These are phyloP conservation scores for Trypanosomatidae sp. DNA, from an alignment of 208 protist species.

Conservation along the genomic window DNA sequence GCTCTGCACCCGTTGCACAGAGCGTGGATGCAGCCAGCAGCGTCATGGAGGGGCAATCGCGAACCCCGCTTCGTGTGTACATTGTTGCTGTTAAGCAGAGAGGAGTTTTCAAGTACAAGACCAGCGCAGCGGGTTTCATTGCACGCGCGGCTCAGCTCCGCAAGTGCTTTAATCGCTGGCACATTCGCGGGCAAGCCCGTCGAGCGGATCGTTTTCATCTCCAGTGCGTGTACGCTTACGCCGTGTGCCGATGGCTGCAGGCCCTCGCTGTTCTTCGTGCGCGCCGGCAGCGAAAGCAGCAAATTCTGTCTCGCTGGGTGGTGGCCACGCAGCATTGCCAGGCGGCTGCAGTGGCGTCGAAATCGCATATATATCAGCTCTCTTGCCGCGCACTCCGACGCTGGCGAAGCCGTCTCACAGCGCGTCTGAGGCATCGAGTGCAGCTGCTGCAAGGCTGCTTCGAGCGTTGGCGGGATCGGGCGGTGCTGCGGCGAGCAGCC, in stretches of 20 bases:
- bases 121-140: conserved; percentile 2
- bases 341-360: conserved; percentile 5
- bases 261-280: conserved; percentile 10
- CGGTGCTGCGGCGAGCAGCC: conserved; percentile 2
- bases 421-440: neutral
- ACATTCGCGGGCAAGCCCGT: conserved; percentile 2
- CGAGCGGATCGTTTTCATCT: conserved; percentile 13
- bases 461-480: conserved; percentile 22
- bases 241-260: conserved; percentile 8
- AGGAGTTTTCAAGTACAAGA: conserved; percentile 24
- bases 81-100: neutral
- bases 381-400: conserved; percentile 12
- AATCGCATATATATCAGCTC: conserved; percentile 3
- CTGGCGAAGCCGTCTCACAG: conserved; percentile 9
- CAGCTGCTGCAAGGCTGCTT: conserved; percentile 29
- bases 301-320: conserved; percentile 16
- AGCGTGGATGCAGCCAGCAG: neutral
- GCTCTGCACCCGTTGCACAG: neutral
- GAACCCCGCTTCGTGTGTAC: conserved; percentile 12
- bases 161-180: conserved; percentile 16
- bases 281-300: conserved; percentile 3
- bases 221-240: conserved; percentile 1
- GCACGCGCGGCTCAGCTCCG: conserved; percentile 8
- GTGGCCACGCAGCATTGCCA: conserved; percentile 1
- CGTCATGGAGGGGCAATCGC: neutral